A percentile compares a stretch with the other conserved stretches of the same genome.
Evolutionary conservation across 768 basidiomycete species (phyloP).

Genomic region (Leccinum longicurvipes): DNA sequence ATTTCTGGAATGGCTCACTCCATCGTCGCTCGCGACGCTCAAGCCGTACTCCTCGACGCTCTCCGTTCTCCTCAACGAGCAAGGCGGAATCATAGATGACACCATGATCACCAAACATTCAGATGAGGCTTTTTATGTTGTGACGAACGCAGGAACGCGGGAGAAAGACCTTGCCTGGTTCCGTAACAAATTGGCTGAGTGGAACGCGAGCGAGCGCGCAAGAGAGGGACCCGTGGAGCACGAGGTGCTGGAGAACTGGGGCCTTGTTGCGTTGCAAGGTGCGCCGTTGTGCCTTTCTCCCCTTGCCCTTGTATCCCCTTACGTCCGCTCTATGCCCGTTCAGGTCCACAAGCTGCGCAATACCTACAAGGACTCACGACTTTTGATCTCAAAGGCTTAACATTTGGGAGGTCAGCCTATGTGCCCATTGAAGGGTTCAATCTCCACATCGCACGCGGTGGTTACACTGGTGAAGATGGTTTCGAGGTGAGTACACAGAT

Average conservation of each 20-base stretch:
- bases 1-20: constrained; percentile 89
- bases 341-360: constrained; percentile 78
- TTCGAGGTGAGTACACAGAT: constrained; percentile 65
- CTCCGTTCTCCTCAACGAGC: constrained; percentile 82
- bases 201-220: constrained; percentile 63
- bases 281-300: constrained; percentile 12
- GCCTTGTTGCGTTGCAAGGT: constrained; percentile 90
- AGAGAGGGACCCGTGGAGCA: constrained; percentile 65
- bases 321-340: background rate
- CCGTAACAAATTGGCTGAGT: constrained; percentile 58
- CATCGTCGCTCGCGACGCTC: constrained; percentile 72
- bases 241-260: constrained; percentile 80
- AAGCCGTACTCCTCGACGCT: constrained; percentile 76
- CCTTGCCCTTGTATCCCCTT: background rate
- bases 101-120: constrained; percentile 87
- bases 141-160: constrained; percentile 91
- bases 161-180: constrained; percentile 83
- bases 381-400: constrained; percentile 68
- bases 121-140: constrained; percentile 81
- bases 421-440: constrained; percentile 59
- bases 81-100: constrained; percentile 96
- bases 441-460: constrained; percentile 87
- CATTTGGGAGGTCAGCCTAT: constrained; percentile 83
- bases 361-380: constrained; percentile 76
- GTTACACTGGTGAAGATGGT: constrained; percentile 98